Conservation (phyloP, 495 filamentous ascomycete species). For the Cudoniella acicularis region DNA sequence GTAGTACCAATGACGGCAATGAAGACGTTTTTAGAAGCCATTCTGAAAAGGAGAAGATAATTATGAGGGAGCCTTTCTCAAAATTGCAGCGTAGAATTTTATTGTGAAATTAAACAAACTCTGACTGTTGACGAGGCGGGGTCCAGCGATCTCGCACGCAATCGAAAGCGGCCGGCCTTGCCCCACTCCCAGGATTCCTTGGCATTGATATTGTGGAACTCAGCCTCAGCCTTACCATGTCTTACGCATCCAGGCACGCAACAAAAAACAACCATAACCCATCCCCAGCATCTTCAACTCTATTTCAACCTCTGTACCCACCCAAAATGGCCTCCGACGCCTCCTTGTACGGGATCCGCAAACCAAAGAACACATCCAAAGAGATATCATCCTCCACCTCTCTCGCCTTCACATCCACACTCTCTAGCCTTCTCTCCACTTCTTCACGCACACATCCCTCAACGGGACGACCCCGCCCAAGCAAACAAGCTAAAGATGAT, state of each 20-base stretch:
- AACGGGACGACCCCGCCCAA: slow-evolving; percentile 60
- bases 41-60: too few species aligned
- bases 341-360: slow-evolving; percentile 73
- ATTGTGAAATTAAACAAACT: too few species aligned
- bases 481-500: slow-evolving; percentile 59
- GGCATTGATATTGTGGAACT: neutral
- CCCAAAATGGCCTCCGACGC: slow-evolving; percentile 35
- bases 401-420: slow-evolving; percentile 74
- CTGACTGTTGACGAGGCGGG: too few species aligned
- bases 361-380: slow-evolving; percentile 54
- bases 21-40: slow-evolving; percentile 37
- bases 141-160: too few species aligned
- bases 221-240: neutral
- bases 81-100: too few species aligned
- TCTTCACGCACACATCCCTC: slow-evolving; percentile 36
- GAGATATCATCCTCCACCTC: slow-evolving; percentile 66
- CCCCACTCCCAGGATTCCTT: too few species aligned
- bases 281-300: neutral
- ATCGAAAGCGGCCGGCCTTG: too few species aligned
- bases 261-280: neutral
- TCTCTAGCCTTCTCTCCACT: slow-evolving; percentile 64
- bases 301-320: neutral
- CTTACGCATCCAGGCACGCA: neutral
- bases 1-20: slow-evolving; percentile 41
- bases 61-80: neutral